Evolutionary conservation across 257 asterid species (phyloP).

Genomic region (Jaltomata sinuosa): DNA sequence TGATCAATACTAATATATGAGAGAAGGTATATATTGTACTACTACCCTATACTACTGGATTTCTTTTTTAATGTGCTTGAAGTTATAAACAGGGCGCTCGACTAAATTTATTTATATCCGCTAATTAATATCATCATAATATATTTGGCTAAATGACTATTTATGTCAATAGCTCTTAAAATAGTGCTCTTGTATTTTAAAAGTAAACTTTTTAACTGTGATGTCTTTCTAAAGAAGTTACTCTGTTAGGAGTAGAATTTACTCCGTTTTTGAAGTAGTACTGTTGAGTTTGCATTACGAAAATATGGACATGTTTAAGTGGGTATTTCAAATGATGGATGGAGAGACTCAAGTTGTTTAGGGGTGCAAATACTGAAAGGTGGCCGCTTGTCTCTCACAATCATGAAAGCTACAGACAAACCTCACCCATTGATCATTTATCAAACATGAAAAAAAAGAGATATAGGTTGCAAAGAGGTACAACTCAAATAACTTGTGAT

Average conservation of each 20-base stretch:
- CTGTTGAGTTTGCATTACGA: too few species aligned
- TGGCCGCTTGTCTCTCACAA: background rate
- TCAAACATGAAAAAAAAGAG: background rate
- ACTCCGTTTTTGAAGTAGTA: too few species aligned
- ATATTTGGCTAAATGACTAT: too few species aligned
- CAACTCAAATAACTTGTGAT: background rate
- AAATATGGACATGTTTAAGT: background rate
- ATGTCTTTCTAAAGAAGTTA: background rate
- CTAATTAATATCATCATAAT: too few species aligned
- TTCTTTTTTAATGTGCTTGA: background rate
- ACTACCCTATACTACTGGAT: background rate
- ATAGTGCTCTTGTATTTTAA: background rate
- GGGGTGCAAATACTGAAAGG: background rate
- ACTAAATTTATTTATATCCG: background rate
- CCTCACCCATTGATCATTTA: background rate
- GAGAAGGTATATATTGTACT: background rate
- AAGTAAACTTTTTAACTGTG: background rate
- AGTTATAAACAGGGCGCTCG: background rate
- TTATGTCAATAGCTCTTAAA: too few species aligned
- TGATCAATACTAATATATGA: too few species aligned
- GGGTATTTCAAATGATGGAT: too few species aligned
- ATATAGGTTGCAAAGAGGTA: background rate
- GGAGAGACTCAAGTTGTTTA: too few species aligned
- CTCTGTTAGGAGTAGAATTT: too few species aligned
- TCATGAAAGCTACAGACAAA: background rate